Base-by-base conservation (phyloP, 208 protist genomes). In the Trypanosoma vivax region DNA sequence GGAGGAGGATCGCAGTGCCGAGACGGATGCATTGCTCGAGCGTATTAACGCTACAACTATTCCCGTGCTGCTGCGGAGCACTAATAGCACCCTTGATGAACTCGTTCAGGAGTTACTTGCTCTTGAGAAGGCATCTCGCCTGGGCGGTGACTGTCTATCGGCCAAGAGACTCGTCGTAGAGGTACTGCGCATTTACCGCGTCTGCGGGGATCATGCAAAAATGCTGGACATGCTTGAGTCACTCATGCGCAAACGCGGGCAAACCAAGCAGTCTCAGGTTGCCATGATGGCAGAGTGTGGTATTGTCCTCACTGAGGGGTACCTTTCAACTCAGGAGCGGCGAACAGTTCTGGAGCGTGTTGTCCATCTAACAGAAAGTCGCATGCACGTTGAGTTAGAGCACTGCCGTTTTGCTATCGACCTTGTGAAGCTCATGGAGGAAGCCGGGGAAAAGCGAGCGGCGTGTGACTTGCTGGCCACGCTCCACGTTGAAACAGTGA, bases 371-470 rank as follows among this genome's bases (percentile, higher is more conserved):
- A 95, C 92, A 6, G 92, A 96, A 35, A 95, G 90, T 73, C 97
- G 97, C 73, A 97, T 98, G 35, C 94, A 97, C 50, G 94, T 98
- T 14, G 95, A 98, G 73, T 78, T 96, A 21, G 90, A 98, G 68
- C 80, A 96, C 50, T 94, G 92, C 4, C 80, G 85, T 27, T 93
- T 98, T 64, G 96, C 94, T 4, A 86, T 92, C 57, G 80, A 88
- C 46, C 70, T 98, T 0, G 91, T 91, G 2, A 82, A 55, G 23
- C 88, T 97, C 2, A 82, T 94, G 52, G 95, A 98, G 50, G 76
- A 71, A 3, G 72, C 83, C 19, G 95, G 95, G 16, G 53, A 88
- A n/a, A 92, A 98, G 56, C 65, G 66, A 18, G 81, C 92, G 18
- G 96, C 96, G 31, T 88, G 81, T 47, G 89, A 98, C 43, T 83